Base-by-base conservation (phyloP, 2,329 filamentous ascomycete species). In the Neospermospora avenae region DNA sequence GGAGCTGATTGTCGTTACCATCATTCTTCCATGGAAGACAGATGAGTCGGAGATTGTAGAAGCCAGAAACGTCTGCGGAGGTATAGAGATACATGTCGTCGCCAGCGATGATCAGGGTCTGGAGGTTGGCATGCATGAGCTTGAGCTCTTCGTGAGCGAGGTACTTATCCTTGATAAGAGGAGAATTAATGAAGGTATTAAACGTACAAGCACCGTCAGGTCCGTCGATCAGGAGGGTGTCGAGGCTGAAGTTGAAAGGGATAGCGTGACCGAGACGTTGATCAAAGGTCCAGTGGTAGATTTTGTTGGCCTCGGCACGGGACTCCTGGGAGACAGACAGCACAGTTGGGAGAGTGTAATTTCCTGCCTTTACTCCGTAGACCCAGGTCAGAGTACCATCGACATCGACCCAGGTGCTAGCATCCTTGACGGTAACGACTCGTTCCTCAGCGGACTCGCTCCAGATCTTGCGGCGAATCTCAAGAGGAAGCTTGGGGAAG, bases 391-490 rank as follows among this genome's bases (percentile, higher is more conserved):
- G 16, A 3, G 13, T 25, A 1, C 41, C 28, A 24, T 44, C 20
- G n/a, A 31, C 6, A 13, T 16, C 37, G 13, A 31, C 25, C 18
- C 24, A 44, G 24, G 13, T 31, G 18, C 48, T 42, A 3, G 41
- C 46, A 34, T 45, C 35, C 20, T 44, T 58, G 16, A 58, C 34
- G 18, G 46, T 52, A n/a, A 58, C 41, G 24, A 58, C 34, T 13
- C 56, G 56, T 11, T 39, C 56, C 3, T 49, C 46, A 16, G 56
- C 22, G 4, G 48, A 24, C 24, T 25, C 13, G n/a, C 41, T 24
- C 45, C 46, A 58, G 45, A 58, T 53, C 37, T 52, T 58, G 56
- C 37, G 35, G 14, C 56, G 45, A 25, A 58, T 22, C 37, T 58
- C 56, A 10, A 42, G n/a, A 13, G 56, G 56, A 20, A 58, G 46